Evolutionary conservation across 352 stramenopile genomes (phyloP), one percentile per base, ranked within the genome.

Genomic region (Phytophthora pistaciae): DNA sequence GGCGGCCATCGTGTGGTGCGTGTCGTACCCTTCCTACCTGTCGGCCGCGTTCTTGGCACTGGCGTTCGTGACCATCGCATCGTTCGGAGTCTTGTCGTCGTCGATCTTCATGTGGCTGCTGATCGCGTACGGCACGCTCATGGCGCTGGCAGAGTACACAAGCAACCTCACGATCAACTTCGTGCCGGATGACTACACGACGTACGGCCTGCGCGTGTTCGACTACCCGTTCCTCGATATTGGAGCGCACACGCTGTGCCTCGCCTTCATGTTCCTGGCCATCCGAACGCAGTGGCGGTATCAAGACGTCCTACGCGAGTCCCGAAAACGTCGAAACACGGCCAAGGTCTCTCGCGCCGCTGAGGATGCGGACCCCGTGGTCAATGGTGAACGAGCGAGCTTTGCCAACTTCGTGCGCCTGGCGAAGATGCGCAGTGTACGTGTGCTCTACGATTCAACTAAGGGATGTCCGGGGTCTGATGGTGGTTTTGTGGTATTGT

Each of bases 1-100:
- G 44, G 87, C 80, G 18, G 83, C 85, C 1, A 92, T 92, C 46
- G 75, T 85, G 13, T 94, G 87, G 87, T 91, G 85, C 62, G 87
- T 94, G 1, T 94, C 87, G 38, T 96, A 96, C 53, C 90, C 90
- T 50, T 95, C 90, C 38, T 96, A 96, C 52, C 64, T 78, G 23
- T 93, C 82, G 20, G 71, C 88, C 5, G 78, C 82, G 10, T 81
- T 95, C 54, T 82, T 92, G 54, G 87, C 64, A 2, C 80, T 85
- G 65, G 88, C 83, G 5, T 90, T 93, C 48, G 64, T 94, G 49
- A 91, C 82, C 0, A 77, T 96, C 3, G 87, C 77, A 14, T 36
- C 91, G 33, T 95, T 94, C 59, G 90, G 87, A 0, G 16, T 95
- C 5, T 68, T 77, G 14, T 83, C 76, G 16, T 75, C 83, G 9